These are phyloP conservation scores for Penicillium sp. DNA, from an alignment of 2,329 filamentous ascomycete species.

Conservation along the genomic window DNA sequence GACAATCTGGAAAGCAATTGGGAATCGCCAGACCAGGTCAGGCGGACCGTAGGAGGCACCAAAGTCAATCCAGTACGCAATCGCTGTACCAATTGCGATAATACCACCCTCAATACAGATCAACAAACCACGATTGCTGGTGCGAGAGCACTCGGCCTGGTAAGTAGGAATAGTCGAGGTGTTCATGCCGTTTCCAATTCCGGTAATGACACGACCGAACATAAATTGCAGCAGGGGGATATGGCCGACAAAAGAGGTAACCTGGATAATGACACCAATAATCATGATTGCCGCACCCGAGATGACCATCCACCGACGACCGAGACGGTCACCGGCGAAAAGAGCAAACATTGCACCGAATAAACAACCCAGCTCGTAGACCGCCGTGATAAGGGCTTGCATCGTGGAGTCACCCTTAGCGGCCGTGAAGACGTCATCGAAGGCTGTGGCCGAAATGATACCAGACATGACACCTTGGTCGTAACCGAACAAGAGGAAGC, in stretches of 20 bases:
- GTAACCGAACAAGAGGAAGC: conserved; percentile 50
- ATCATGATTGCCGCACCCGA: conserved; percentile 58
- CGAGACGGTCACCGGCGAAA: conserved; percentile 39
- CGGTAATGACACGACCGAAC: conserved; percentile 55
- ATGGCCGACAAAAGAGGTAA: conserved; percentile 33
- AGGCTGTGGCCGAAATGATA: conserved; percentile 38
- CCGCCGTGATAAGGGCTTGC: conserved; percentile 37
- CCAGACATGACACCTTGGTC: conserved; percentile 44
- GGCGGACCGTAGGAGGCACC: conserved; percentile 42
- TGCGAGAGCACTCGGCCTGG: conserved; percentile 56
- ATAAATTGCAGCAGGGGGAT: conserved; percentile 54
- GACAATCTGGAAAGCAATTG: conserved; percentile 56
- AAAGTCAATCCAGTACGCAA: conserved; percentile 57
- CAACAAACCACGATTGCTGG: conserved; percentile 61
- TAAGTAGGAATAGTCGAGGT: conserved; percentile 58
- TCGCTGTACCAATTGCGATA: conserved; percentile 54
- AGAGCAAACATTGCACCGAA: conserved; percentile 41
- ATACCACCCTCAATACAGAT: conserved; percentile 62
- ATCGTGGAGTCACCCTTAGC: conserved; percentile 42
- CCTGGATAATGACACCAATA: conserved; percentile 44
- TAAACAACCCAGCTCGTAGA: conserved; percentile 41
- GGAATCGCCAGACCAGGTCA: conserved; percentile 53
- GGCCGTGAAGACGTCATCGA: conserved; percentile 38
- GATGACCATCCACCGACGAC: conserved; percentile 54
- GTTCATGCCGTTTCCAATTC: conserved; percentile 59